Evolutionary conservation across 2,329 filamentous ascomycete genomes (phyloP), one percentile per base, ranked within the genome.

Genomic region (Phialemoniopsis sp.): DNA sequence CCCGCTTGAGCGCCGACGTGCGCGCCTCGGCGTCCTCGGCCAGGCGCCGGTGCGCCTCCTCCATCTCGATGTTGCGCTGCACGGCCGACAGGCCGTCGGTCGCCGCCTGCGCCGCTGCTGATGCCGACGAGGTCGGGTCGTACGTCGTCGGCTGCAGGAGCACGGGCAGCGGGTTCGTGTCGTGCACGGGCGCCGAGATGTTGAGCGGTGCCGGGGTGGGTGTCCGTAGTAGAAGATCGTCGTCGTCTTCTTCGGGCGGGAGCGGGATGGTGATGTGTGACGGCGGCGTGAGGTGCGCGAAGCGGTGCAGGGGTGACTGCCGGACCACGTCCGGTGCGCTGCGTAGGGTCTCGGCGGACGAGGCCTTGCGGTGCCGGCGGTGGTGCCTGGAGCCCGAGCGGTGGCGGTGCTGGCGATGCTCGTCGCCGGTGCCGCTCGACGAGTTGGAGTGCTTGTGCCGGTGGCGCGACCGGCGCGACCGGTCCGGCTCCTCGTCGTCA

Each of bases 141-240:
- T 81, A 82, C 28, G 76, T 70, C 12, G 72, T 72, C 3, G 78
- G 75, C 50, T 76, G 76, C 8, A 82, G 64, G 14, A 74, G 56
- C 18, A 74, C 64, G 2, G 73, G 73, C 41, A 70, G 67, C 9
- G 71, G 69, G 18, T 67, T 62, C n/a, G 63, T 57, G 39, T 62
- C 54, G 32, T 76, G 64, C 39, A 77, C 71, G 15, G 75, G 76
- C 3, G 71, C 63, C 3, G 68, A 67, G 55, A 77, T 74, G 49
- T 61, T 55, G 32, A 62, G 45, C 13, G 55, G 48, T 31, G 42
- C 35, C 32, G 37, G 17, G 10, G 6, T 16, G 10, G 36, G 29
- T 46, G 45, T 18, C 45, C 8, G 56, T 51, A 14, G 38, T 46
- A 38, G 31, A 50, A 37, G 9, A 48, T 26, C 32, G 36, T 48